A percentile compares a stretch with the other conserved stretches of the same genome.
Evolutionary conservation across 192 early-diverging fungal species (phyloP).

Genomic region (Pilobolus umbonatus): DNA sequence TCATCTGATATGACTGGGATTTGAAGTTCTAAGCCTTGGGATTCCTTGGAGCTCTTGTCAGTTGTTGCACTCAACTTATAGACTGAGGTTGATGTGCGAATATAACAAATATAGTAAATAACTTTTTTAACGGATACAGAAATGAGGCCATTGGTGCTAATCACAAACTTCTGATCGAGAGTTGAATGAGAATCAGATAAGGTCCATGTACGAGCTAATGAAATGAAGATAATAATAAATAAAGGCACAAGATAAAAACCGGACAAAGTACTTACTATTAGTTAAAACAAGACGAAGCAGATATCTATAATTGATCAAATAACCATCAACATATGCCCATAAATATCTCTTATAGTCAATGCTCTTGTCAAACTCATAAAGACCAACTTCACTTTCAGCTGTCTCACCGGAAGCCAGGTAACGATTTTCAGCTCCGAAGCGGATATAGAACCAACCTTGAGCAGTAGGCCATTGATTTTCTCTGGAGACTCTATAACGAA

Average conservation of each 20-base stretch:
- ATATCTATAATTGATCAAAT: conserved; percentile 29
- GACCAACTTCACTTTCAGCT: conserved; percentile 11
- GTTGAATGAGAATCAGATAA: conserved; percentile 1
- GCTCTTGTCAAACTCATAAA: conserved; percentile 1
- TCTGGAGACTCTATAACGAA: conserved; percentile 8
- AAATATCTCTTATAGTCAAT: conserved; percentile 23
- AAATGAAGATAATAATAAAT: neutral
- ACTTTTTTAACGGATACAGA: conserved; percentile 10
- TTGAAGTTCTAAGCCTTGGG: conserved; percentile 6
- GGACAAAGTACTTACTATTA: conserved; percentile 15
- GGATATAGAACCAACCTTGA: conserved; percentile 25
- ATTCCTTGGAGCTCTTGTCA: neutral
- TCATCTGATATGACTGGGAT: conserved; percentile 12
- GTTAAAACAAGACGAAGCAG: conserved; percentile 22
- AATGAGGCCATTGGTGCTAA: conserved; percentile 13
- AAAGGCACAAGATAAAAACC: neutral
- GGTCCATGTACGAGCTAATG: conserved; percentile 11
- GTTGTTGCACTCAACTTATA: conserved; percentile 6
- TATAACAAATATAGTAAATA: conserved; percentile 19
- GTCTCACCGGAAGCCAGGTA: conserved; percentile 26
- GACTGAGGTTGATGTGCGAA: neutral
- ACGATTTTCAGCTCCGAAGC: conserved; percentile 20
- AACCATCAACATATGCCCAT: conserved; percentile 28
- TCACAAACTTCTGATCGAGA: conserved; percentile 14
- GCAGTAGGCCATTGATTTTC: conserved; percentile 18